A percentile compares a stretch with the other conserved stretches of the same genome.
phyloP scores from a whole-genome alignment of 495 filamentous ascomycete genomes.

The Talaromyces wortmannii region DNA sequence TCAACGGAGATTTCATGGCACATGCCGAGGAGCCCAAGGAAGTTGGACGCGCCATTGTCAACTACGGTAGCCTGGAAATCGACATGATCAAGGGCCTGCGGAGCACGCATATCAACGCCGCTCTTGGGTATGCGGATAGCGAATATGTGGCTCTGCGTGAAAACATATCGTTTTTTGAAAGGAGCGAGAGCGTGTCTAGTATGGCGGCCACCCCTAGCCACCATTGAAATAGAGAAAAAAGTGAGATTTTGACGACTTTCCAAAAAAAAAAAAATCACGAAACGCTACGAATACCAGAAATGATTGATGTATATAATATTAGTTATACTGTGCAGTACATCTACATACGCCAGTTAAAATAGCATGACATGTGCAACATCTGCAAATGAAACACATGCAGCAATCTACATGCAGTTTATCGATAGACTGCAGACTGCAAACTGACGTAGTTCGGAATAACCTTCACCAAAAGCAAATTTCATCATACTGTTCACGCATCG shows the following conservation, averaged over 20 bases:
- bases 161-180: conserved; percentile 68
- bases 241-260: too few relatives aligned
- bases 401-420: too few relatives aligned
- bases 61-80: conserved; percentile 84
- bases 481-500: conserved; percentile 1
- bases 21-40: conserved; percentile 54
- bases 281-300: neutral
- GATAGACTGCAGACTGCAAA: too few relatives aligned
- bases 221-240: too few relatives aligned
- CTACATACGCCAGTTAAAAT: neutral
- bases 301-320: neutral
- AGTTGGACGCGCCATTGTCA: conserved; percentile 86
- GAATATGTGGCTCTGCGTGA: conserved; percentile 90
- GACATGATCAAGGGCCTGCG: conserved; percentile 73
- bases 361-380: neutral
- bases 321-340: neutral
- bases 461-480: neutral
- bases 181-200: conserved; percentile 18
- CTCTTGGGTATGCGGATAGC: conserved; percentile 87
- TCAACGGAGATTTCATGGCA: conserved; percentile 36
- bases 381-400: neutral
- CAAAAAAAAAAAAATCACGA: neutral
- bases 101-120: conserved; percentile 68
- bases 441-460: too few relatives aligned
- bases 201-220: conserved; percentile 30